These are phyloP conservation scores for Fusarium siculi DNA, from an alignment of 2,329 filamentous ascomycete genomes.

Conservation along the genomic window DNA sequence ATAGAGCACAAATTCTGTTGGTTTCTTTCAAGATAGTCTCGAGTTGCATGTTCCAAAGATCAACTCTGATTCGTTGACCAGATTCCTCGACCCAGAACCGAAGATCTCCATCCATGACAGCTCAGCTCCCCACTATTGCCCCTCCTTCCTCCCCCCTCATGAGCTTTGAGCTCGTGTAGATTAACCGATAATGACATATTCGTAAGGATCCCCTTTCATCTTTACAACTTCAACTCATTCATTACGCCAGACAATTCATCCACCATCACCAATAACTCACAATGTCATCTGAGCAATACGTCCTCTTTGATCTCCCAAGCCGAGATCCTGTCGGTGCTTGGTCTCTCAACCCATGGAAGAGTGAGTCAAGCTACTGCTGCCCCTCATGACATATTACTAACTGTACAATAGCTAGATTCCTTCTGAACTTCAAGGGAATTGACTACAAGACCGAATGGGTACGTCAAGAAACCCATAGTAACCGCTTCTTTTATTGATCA, in stretches of 20 bases:
- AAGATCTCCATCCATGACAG: background rate
- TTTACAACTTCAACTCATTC: background rate
- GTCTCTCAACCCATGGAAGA: slow-evolving; percentile 79
- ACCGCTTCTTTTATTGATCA: background rate
- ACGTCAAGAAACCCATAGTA: background rate
- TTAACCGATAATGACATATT: background rate
- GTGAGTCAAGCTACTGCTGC: slow-evolving; percentile 50
- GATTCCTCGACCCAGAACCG: background rate
- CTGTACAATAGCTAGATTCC: slow-evolving; percentile 64
- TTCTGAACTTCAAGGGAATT: slow-evolving; percentile 74
- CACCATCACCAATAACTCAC: background rate
- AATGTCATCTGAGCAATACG: slow-evolving; percentile 54
- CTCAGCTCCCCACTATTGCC: slow-evolving; percentile 30
- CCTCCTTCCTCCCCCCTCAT: slow-evolving; percentile 9
- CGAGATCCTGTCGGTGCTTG: slow-evolving; percentile 60
- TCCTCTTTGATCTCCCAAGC: slow-evolving; percentile 72
- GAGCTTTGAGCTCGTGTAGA: background rate
- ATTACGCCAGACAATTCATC: rapidly evolving
- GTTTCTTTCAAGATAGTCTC: background rate
- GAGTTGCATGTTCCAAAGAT: background rate
- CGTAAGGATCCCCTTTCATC: background rate
- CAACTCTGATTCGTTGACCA: background rate
- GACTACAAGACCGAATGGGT: slow-evolving; percentile 76
- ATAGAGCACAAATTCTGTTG: background rate
- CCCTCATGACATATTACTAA: slow-evolving; percentile 3